A percentile compares a stretch with the other conserved stretches of the same genome.
phyloP scores from a whole-genome alignment of 176 grass and related monocot genomes.

The Miscanthus lutarioriparius region DNA sequence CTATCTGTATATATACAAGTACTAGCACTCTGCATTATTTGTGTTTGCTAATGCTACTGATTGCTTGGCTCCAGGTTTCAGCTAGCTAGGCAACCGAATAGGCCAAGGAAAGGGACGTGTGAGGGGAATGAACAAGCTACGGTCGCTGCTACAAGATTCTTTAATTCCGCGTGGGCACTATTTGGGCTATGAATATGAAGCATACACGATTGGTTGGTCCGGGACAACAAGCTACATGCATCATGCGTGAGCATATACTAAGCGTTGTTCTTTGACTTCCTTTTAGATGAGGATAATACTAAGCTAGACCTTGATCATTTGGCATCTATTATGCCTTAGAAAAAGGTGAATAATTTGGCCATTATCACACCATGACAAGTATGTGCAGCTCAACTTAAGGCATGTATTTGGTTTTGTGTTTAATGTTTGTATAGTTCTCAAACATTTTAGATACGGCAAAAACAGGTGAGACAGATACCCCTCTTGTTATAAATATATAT shows the following conservation, averaged over 20 bases:
- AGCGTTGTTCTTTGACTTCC: conserved; percentile 15
- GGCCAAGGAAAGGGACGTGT: conserved; percentile 20
- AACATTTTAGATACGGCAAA: neutral
- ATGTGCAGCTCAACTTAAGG: neutral
- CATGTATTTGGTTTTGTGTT: neutral
- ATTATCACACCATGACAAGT: conserved; percentile 38
- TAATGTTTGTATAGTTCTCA: neutral
- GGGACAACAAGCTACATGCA: conserved; percentile 11
- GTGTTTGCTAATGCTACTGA: neutral
- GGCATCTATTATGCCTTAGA: neutral
- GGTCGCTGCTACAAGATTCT: neutral
- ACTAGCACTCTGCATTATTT: conserved; percentile 1
- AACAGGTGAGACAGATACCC: neutral
- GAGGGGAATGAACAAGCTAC: neutral
- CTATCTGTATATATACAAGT: too few relatives aligned
- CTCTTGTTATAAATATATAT: neutral
- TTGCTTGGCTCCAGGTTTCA: neutral
- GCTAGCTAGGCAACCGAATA: conserved; percentile 4
- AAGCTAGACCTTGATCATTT: conserved; percentile 17
- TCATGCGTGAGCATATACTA: conserved; percentile 11
- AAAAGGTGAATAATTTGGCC: conserved; percentile 7
- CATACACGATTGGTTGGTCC: neutral
- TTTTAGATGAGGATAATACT: neutral
- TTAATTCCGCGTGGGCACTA: conserved; percentile 22
- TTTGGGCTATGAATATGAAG: neutral